Evolutionary conservation across 345 rosid genomes (phyloP), one percentile per base, ranked within the genome.

Genomic region (Lagerstroemia speciosa): DNA sequence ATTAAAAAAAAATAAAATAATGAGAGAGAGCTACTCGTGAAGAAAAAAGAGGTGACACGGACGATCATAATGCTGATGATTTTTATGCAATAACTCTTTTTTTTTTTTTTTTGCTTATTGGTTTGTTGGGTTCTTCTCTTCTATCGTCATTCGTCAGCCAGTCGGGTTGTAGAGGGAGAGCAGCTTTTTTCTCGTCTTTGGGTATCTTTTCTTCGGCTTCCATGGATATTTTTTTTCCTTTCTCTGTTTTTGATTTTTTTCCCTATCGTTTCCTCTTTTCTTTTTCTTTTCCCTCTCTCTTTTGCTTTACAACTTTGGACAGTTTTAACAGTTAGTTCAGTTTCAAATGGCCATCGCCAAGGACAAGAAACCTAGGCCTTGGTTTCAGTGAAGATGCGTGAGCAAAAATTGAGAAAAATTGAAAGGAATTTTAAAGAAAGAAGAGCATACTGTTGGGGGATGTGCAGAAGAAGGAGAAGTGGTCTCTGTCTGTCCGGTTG

Each of bases 51-150:
- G 48, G 77, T 82, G 77, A 78, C 75, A 73, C 36, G 72, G 60
- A 78, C 73, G 80, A 89, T 85, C 66, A 78, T 77, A 79, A 64
- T 67, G 83, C 86, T 80, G 87, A 80, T 81, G 88, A 86, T 88
- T 89, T 88, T 91, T 81, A 86, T 89, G 96, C 87, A 79, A 61
- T 74, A 53, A 43, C 78, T 73, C 68, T 68, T 30, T 29, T 53
- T 27, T 70, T 52, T n/a, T 36, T 53, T 27, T 24, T 60, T 36
- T 83, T 77, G 82, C 77, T 72, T 85, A 67, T 67, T 67, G 30
- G 40, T 14, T 48, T 33, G 38, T 60, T 62, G 14, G 19, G 62
- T 66, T 71, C 41, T 55, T 36, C 38, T 1, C 41, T 65, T 26
- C 33, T 58, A 65, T 11, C 12, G 50, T 24, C 52, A 43, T 19